Evolutionary conservation across 2,329 filamentous ascomycete genomes (phyloP).

Genomic region (Alternaria sp.): DNA sequence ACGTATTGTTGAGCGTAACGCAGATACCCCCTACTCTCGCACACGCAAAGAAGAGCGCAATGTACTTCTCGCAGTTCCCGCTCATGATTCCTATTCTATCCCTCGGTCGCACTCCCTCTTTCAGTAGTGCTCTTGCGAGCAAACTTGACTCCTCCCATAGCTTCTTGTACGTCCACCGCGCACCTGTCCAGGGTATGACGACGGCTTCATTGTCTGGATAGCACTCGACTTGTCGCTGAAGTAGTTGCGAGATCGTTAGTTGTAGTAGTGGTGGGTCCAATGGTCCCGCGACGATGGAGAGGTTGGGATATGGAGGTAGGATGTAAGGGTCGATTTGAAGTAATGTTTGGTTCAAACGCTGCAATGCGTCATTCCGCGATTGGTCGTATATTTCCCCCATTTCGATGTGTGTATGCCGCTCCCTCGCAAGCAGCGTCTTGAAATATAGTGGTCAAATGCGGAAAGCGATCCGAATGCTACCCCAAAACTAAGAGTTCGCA

Average conservation of each 20-base stretch:
- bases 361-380: constrained; percentile 35
- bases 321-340: constrained; percentile 48
- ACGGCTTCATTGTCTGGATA: constrained; percentile 72
- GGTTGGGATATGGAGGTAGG: constrained; percentile 47
- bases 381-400: constrained; percentile 41
- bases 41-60: constrained; percentile 74
- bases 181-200: constrained; percentile 76
- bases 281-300: constrained; percentile 71
- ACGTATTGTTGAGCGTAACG: constrained; percentile 83
- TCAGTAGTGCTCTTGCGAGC: constrained; percentile 59
- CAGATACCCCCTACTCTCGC: constrained; percentile 60
- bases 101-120: constrained; percentile 69
- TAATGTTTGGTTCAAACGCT: constrained; percentile 46
- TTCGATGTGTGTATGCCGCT: neutral
- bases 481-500: neutral
- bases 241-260: constrained; percentile 73
- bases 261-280: constrained; percentile 73
- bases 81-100: constrained; percentile 79
- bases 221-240: constrained; percentile 72
- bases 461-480: neutral
- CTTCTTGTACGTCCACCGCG: constrained; percentile 69
- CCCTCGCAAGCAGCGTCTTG: neutral
- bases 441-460: neutral
- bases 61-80: constrained; percentile 64
- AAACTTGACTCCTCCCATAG: constrained; percentile 49